phyloP scores from a whole-genome alignment of 768 basidiomycete genomes.

The Rhizopogon vulgaris region DNA sequence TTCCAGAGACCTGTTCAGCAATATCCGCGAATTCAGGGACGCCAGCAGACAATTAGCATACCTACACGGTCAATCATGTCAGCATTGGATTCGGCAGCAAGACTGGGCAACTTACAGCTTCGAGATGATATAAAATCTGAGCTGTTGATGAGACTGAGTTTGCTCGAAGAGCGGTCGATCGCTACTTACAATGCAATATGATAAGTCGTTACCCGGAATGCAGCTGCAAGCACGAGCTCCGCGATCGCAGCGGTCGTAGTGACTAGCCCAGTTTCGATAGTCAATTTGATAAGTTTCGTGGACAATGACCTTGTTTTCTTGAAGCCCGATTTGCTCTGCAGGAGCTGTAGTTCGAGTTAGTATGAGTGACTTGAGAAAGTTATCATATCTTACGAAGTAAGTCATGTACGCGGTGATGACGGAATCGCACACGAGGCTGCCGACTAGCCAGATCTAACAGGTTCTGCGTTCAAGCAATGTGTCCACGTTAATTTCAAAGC shows the following conservation, averaged over 20 bases:
- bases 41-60: conserved; percentile 15
- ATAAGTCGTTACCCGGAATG: not conserved
- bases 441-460: conserved; percentile 16
- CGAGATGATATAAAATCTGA: conserved; percentile 2
- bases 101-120: not conserved
- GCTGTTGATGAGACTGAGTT: not conserved
- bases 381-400: conserved; percentile 1
- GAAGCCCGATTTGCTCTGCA: conserved; percentile 5
- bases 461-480: not conserved
- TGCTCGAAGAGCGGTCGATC: not conserved
- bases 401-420: conserved; percentile 17
- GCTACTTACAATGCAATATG: conserved; percentile 16
- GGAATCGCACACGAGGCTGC: conserved; percentile 13
- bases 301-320: not conserved
- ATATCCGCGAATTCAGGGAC: conserved; percentile 10
- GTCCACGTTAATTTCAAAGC: not conserved
- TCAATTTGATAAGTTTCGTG: not conserved
- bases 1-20: conserved; percentile 6
- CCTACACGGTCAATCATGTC: not conserved
- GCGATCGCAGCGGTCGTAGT: conserved; percentile 13
- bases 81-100: not conserved
- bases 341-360: conserved; percentile 8
- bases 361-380: not conserved
- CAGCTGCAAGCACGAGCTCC: conserved; percentile 11
- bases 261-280: conserved; percentile 19